Base-by-base conservation (phyloP, 768 basidiomycete genomes). In the Mrakia blollopis region DNA sequence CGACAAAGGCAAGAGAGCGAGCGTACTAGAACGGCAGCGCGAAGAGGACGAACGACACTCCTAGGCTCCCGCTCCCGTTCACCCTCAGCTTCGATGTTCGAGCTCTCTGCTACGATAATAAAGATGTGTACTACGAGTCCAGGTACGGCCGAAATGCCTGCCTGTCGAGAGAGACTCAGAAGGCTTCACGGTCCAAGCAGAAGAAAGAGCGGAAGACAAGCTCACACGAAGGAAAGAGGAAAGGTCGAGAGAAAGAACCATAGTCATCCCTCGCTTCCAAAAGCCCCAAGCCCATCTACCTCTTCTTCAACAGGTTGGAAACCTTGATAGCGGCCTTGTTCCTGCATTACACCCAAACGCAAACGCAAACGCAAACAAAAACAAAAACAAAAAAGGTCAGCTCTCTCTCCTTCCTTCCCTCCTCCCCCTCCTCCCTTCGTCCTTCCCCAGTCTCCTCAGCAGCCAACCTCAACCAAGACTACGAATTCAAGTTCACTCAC, bases 251-350 rank as follows among this genome's bases (percentile, higher is more conserved):
- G 37, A 16, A 68, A 39, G 39, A 0, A 44, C 21, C 35, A 68
- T 39, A 25, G 6, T 21, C 35, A 68, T 63, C 30, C 35, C 28
- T 21, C 28, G 7, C 23, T 57, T 63, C 28, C 3, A 67, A n/a
- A 30, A 21, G n/a, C 44, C 44, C 44, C n/a, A n/a, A n/a, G n/a
- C n/a, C 5, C 44, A 41, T 39, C 65, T 68, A 68, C 65, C 37
- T 68, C n/a, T 68, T 75, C 74, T 75, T 75, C 50, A 75, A 52
- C 65, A 75, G 30, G 65, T 75, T 75, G 0, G 52, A 21, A 5
- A 47, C 50, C 74, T 68, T 75, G 67, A 75, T 75, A 2, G 44
- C 65, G 10, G 32, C 47, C 52, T 65, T 63, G 74, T 75, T 75
- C 23, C 74, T 75, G 65, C 35, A 41, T 18, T n/a, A n/a, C n/a